Evolutionary conservation across 345 rosid species (phyloP).

Genomic region (Citrus reticulata): DNA sequence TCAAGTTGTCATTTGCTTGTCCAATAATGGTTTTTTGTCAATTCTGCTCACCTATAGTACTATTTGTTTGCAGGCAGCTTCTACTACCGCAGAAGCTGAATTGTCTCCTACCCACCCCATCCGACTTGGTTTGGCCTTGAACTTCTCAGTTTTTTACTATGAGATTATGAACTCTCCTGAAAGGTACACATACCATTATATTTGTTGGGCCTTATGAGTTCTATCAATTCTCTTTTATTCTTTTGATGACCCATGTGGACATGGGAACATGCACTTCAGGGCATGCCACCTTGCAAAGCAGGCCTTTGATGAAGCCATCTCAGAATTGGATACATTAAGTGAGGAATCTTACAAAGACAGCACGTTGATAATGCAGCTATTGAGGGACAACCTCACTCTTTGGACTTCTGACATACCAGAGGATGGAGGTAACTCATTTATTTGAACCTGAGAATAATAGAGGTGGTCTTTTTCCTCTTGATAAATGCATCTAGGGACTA

Average conservation of each 20-base stretch:
- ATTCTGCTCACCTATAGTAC: neutral
- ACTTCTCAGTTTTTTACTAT: constrained; percentile 73
- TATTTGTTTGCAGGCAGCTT: constrained; percentile 44
- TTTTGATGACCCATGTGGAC: neutral
- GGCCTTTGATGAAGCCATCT: constrained; percentile 72
- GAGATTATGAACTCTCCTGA: constrained; percentile 77
- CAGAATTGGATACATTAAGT: constrained; percentile 60
- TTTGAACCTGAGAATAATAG: neutral
- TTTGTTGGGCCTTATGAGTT: neutral
- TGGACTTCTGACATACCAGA: constrained; percentile 77
- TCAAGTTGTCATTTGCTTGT: neutral
- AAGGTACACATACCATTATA: constrained; percentile 35
- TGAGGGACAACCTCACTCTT: constrained; percentile 70
- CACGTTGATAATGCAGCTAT: constrained; percentile 72
- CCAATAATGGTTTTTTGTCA: neutral
- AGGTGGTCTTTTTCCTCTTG: neutral
- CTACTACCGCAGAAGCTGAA: constrained; percentile 53
- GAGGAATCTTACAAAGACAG: constrained; percentile 81
- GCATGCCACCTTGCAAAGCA: constrained; percentile 75
- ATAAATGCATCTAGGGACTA: neutral
- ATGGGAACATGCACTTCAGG: constrained; percentile 26
- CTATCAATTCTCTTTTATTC: neutral
- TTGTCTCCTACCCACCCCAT: constrained; percentile 70
- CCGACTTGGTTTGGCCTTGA: constrained; percentile 73
- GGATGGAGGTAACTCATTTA: constrained; percentile 47